A percentile compares a stretch with the other conserved stretches of the same genome.
Evolutionary conservation across 1,284 basidiomycete genomes (phyloP).

Genomic region (Puccinia brachypodii): DNA sequence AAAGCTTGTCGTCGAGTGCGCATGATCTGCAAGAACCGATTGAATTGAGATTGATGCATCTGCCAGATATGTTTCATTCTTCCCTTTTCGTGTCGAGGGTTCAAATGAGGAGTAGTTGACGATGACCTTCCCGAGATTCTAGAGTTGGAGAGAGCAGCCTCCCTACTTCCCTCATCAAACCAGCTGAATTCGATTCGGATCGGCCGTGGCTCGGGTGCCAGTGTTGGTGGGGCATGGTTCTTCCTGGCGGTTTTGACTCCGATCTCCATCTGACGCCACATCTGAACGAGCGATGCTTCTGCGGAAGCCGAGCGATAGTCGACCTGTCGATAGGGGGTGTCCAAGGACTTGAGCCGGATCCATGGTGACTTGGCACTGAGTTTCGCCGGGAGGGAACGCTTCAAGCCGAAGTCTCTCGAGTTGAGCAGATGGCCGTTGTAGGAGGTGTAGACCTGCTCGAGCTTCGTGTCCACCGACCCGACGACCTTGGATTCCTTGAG

Average conservation of each 20-base stretch:
- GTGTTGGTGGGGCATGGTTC: slow-evolving; percentile 19
- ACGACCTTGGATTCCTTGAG: slow-evolving; percentile 48
- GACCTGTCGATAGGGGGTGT: slow-evolving; percentile 33
- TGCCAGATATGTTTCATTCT: slow-evolving; percentile 47
- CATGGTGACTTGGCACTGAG: slow-evolving; percentile 38
- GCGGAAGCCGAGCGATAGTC: slow-evolving; percentile 44
- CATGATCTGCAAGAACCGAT: slow-evolving; percentile 33
- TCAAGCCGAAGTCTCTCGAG: slow-evolving; percentile 41
- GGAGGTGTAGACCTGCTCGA: slow-evolving; percentile 47
- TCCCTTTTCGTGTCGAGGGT: slow-evolving; percentile 19
- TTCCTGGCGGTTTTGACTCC: slow-evolving; percentile 38
- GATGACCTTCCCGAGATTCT: not conserved
- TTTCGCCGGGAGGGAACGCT: slow-evolving; percentile 31
- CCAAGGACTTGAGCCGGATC: slow-evolving; percentile 41
- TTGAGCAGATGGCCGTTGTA: slow-evolving; percentile 37
- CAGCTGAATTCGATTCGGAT: slow-evolving; percentile 43
- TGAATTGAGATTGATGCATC: slow-evolving; percentile 46
- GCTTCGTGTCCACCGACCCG: slow-evolving; percentile 20
- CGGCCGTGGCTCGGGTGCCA: slow-evolving; percentile 30
- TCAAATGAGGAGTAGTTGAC: not conserved
- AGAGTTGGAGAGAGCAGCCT: not conserved
- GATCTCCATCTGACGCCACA: slow-evolving; percentile 42
- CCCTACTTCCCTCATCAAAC: slow-evolving; percentile 27
- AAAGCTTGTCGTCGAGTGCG: slow-evolving; percentile 10
- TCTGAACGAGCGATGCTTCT: slow-evolving; percentile 32